Percentiles rank a stretch among this genome's conserved stretches.
Evolutionary conservation across 2,329 filamentous ascomycete genomes (phyloP).

Genomic region (Aspergillus pseudoterreus): DNA sequence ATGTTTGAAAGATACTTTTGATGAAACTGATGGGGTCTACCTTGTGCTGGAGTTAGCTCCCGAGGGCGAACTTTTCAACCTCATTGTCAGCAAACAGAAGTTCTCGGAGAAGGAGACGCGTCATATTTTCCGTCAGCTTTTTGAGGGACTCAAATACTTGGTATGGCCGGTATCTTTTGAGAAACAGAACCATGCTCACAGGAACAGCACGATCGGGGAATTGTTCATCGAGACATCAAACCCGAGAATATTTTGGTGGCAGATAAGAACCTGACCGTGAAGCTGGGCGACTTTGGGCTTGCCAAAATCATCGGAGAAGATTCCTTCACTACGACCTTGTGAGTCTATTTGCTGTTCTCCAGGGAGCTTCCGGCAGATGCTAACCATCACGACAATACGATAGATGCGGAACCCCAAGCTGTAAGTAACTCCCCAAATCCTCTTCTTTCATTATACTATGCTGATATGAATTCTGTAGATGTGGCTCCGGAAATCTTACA

Average conservation of each 20-base stretch:
- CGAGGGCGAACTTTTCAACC: slow-evolving; percentile 94
- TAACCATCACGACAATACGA: not conserved
- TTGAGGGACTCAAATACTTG: slow-evolving; percentile 91
- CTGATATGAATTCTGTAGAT: slow-evolving; percentile 45
- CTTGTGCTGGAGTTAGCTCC: slow-evolving; percentile 85
- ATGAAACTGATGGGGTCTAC: slow-evolving; percentile 86
- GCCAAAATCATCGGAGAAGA: slow-evolving; percentile 99
- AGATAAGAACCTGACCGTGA: slow-evolving; percentile 80
- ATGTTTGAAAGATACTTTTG: slow-evolving; percentile 91
- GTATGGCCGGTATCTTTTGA: slow-evolving; percentile 47
- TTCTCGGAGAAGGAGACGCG: slow-evolving; percentile 78
- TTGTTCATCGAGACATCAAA: slow-evolving; percentile 97
- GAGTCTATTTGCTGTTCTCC: slow-evolving; percentile 24
- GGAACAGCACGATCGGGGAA: slow-evolving; percentile 84
- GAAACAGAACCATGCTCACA: not conserved
- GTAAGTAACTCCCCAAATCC: slow-evolving; percentile 40
- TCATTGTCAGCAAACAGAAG: slow-evolving; percentile 87
- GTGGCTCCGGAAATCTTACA: slow-evolving; percentile 94
- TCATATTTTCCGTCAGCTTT: slow-evolving; percentile 84
- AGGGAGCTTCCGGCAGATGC: not conserved
- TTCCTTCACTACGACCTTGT: slow-evolving; percentile 93
- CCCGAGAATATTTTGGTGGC: slow-evolving; percentile 91
- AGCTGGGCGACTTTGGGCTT: slow-evolving; percentile 92
- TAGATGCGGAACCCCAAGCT: slow-evolving; percentile 86
- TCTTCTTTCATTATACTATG: not conserved